Base-by-base conservation (phyloP, 2,329 filamentous ascomycete species). In the Ophiocordyceps robertsii region DNA sequence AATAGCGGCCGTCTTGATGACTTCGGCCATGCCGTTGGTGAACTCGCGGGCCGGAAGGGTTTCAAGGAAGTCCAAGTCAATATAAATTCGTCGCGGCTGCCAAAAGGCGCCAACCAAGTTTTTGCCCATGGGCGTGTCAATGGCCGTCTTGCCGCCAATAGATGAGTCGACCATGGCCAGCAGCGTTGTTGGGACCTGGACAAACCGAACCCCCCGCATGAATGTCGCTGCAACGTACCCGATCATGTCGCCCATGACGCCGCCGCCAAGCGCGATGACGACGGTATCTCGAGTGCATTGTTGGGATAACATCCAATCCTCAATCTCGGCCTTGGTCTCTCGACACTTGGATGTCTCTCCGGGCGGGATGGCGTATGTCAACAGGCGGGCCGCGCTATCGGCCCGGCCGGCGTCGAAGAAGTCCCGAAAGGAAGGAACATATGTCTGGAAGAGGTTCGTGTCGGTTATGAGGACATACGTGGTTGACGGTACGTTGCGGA, bases 21-120 rank as follows among this genome's bases (percentile, higher is more conserved):
- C 90, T 67, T 98, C 92, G 24, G 90, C 92, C 90, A 98, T 95
- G 47, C 92, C 92, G 60, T 98, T 98, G 64, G 95, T 88, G 57
- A 98, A 90, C 64, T 98, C 90, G 51, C 92, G 75, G 49, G 82
- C 80, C 1, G 90, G 89, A 17, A 98, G 70, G 1, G 88, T 94
- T 58, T 94, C 86, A 43, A 98, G 71, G 57, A 98, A 96, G 43
- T 80, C 75, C 47, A 96, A 70, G 61, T 98, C 92, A 53, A 98
- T 89, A 64, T 95, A 98, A 50, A 96, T 89, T 48, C 87, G 80
- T 55, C 83, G 75, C 5, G 92, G 92, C 60, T 98, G 92, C 89
- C 90, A 96, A 64, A 98, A 96, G 30, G 90, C 80, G 4, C 92
- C 92, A 44, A 98, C 80, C 47, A 98, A 67, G 59, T 98, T 98